A percentile compares a stretch with the other conserved stretches of the same genome.
phyloP scores from a whole-genome alignment of 495 filamentous ascomycete genomes.

The Tuber calosporum region DNA sequence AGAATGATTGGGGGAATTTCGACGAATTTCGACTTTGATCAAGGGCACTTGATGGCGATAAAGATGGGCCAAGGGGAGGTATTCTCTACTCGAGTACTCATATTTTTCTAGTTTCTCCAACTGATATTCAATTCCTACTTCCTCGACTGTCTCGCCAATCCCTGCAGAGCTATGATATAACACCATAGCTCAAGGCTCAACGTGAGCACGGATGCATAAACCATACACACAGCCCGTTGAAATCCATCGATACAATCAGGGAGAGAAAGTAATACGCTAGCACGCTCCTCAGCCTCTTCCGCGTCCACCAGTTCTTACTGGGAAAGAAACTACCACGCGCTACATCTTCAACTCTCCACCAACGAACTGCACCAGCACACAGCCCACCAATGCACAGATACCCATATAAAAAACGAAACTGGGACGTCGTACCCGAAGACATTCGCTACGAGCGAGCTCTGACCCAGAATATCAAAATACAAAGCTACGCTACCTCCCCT shows the following conservation, averaged over 20 bases:
- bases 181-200: background rate
- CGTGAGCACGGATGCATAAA: background rate
- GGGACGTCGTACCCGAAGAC: background rate
- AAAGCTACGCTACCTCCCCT: background rate
- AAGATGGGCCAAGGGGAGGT: background rate
- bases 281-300: background rate
- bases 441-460: slow-evolving; percentile 3
- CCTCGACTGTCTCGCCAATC: background rate
- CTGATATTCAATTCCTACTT: background rate
- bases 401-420: background rate
- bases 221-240: background rate
- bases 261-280: background rate
- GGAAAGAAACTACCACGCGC: background rate
- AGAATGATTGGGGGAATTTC: slow-evolving; percentile 1
- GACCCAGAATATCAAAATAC: background rate
- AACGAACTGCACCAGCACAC: background rate
- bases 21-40: background rate
- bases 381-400: background rate
- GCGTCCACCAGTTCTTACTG: background rate
- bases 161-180: background rate
- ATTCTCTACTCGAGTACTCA: background rate
- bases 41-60: background rate
- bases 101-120: background rate
- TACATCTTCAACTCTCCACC: background rate
- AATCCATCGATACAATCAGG: background rate